A percentile compares a stretch with the other conserved stretches of the same genome.
Evolutionary conservation across 2,329 filamentous ascomycete genomes (phyloP).

Genomic region (Cladophialophora psammophila): DNA sequence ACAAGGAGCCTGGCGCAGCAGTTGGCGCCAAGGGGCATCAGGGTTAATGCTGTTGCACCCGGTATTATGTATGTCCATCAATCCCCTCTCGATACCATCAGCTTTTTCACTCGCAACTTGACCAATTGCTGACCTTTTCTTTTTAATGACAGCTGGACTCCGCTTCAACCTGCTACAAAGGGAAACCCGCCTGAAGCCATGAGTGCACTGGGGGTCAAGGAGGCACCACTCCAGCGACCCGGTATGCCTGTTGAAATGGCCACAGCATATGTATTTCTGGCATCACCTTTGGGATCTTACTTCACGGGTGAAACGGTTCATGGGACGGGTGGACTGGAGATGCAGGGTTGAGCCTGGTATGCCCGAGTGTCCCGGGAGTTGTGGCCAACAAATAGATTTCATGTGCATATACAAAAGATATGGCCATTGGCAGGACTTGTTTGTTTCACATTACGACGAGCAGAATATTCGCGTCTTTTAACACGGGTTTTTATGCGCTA

Average conservation of each 20-base stretch:
- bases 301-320: constrained; percentile 37
- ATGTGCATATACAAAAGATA: constrained; percentile 3
- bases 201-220: constrained; percentile 44
- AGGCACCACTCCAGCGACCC: constrained; percentile 45
- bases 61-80: constrained; percentile 44
- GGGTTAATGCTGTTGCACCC: constrained; percentile 57
- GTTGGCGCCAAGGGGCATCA: constrained; percentile 63
- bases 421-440: neutral
- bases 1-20: constrained; percentile 62
- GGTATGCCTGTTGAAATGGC: constrained; percentile 51
- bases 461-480: neutral
- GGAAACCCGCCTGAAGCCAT: constrained; percentile 43
- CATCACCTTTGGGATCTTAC: constrained; percentile 41
- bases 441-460: neutral
- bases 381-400: neutral
- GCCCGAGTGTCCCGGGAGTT: neutral
- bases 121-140: constrained; percentile 30
- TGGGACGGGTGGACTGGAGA: constrained; percentile 35
- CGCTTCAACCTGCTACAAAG: constrained; percentile 41
- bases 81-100: neutral
- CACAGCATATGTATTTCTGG: constrained; percentile 51
- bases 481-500: neutral
- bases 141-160: constrained; percentile 44
- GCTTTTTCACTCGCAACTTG: neutral
- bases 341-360: constrained; percentile 28